Evolutionary conservation across 129 eudicot species (phyloP).

Genomic region (Glebionis coronaria): DNA sequence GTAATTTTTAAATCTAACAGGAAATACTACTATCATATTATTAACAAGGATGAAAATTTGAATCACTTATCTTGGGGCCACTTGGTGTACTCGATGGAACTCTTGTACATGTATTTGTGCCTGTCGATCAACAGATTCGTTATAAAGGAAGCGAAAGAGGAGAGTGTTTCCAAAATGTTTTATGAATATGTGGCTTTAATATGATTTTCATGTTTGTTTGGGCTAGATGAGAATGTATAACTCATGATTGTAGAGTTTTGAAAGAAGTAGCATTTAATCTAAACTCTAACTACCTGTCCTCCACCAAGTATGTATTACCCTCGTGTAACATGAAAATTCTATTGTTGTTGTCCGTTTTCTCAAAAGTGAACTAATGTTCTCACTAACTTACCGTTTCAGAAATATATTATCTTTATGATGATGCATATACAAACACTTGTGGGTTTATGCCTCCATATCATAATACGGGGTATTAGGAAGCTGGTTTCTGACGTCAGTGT

Average conservation of each 20-base stretch:
- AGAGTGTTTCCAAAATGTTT: neutral
- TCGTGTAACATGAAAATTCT: neutral
- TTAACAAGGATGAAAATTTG: no score
- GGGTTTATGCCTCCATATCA: constrained; percentile 14
- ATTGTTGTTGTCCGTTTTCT: neutral
- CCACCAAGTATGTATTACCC: no score
- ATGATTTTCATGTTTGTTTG: constrained; percentile 11
- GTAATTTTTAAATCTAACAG: no score
- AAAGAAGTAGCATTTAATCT: no score
- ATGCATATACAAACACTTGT: constrained; percentile 8
- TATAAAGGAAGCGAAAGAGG: neutral
- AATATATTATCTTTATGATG: constrained; percentile 19
- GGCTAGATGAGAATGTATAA: constrained; percentile 13
- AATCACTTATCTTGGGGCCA: no score
- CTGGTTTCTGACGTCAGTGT: constrained; percentile 1
- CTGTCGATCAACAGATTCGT: neutral
- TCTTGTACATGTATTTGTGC: neutral
- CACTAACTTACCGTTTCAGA: neutral
- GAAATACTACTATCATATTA: no score
- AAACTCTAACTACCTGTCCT: no score
- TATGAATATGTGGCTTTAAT: constrained; percentile 6
- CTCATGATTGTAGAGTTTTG: no score
- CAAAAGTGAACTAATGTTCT: no score
- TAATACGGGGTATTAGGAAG: neutral
- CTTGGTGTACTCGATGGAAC: no score